These are phyloP conservation scores for Gaertneriomyces sp. DNA, from an alignment of 192 early-diverging fungal species.

Conservation along the genomic window DNA sequence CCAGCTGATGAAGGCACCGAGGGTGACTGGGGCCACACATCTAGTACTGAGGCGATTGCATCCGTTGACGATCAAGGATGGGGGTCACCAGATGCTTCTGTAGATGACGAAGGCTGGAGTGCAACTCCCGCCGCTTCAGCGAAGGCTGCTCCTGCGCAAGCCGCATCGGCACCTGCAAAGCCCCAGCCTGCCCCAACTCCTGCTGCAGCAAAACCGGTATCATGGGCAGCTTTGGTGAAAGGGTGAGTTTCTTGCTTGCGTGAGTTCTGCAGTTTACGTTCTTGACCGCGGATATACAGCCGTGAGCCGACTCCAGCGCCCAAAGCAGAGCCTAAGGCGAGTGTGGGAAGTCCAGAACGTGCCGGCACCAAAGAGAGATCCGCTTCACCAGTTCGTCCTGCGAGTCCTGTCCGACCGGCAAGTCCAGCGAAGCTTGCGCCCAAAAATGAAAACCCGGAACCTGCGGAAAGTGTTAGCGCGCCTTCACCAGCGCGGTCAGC, in stretches of 20 bases:
- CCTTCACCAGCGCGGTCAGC: constrained; percentile 1
- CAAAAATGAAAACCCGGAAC: not conserved
- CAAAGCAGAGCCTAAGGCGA: not conserved
- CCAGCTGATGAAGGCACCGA: too few species aligned
- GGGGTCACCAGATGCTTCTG: too few species aligned
- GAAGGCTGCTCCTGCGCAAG: too few species aligned
- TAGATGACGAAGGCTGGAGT: too few species aligned
- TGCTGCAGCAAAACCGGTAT: constrained; percentile 26
- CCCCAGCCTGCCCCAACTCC: constrained; percentile 22
- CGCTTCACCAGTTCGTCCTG: constrained; percentile 16
- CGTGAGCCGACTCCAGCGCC: constrained; percentile 5
- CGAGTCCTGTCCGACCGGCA: constrained; percentile 18
- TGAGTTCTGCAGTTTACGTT: not conserved
- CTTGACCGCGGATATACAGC: not conserved
- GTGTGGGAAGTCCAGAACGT: not conserved
- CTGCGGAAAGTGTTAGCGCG: not conserved
- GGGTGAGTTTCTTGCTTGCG: constrained; percentile 39
- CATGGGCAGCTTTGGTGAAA: constrained; percentile 65
- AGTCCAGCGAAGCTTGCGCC: constrained; percentile 7
- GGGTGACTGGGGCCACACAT: too few species aligned
- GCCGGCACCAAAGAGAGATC: not conserved
- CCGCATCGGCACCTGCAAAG: not conserved
- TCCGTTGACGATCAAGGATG: too few species aligned
- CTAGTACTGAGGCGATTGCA: too few species aligned
- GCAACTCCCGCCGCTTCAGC: too few species aligned